Percentiles rank a stretch among this genome's conserved stretches.
phyloP scores from a whole-genome alignment of 2,329 filamentous ascomycete genomes.

The Trichoderma breve region DNA sequence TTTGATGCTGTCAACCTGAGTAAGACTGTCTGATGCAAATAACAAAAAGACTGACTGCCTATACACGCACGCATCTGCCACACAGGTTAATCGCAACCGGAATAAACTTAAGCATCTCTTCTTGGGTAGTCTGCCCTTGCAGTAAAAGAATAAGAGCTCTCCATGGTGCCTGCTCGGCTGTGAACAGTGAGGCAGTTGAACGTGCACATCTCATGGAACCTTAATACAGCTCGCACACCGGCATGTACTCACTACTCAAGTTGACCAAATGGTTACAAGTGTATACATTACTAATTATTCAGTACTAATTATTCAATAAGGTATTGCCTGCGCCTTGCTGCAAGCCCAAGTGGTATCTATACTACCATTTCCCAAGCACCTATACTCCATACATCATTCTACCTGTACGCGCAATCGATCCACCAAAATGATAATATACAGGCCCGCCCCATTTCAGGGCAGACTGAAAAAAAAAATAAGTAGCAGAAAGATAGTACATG shows the following conservation, averaged over 20 bases:
- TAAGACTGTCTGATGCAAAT: not conserved
- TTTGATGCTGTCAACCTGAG: not conserved
- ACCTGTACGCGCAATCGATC: not conserved
- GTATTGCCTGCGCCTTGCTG: not conserved
- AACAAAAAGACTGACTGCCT: not conserved
- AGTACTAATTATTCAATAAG: not conserved
- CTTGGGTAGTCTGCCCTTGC: not conserved
- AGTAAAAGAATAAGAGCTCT: not conserved
- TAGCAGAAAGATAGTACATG: conserved; percentile 8
- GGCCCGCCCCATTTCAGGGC: not conserved
- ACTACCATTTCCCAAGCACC: not conserved
- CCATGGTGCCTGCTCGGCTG: not conserved
- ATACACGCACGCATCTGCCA: not conserved
- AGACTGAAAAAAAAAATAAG: not conserved
- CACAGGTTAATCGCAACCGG: not conserved
- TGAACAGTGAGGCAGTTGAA: not conserved
- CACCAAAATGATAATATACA: conserved; percentile 4
- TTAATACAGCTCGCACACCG: not conserved
- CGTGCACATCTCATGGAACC: not conserved
- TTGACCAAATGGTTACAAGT: not conserved
- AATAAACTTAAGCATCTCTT: not conserved
- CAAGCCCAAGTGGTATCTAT: not conserved
- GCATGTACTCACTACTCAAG: not conserved
- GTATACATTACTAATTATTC: conserved; percentile 4
- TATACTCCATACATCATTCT: conserved; percentile 2